Evolutionary conservation across 2,329 filamentous ascomycete genomes (phyloP), one percentile per base, ranked within the genome.

Genomic region (Onygenales sp.): DNA sequence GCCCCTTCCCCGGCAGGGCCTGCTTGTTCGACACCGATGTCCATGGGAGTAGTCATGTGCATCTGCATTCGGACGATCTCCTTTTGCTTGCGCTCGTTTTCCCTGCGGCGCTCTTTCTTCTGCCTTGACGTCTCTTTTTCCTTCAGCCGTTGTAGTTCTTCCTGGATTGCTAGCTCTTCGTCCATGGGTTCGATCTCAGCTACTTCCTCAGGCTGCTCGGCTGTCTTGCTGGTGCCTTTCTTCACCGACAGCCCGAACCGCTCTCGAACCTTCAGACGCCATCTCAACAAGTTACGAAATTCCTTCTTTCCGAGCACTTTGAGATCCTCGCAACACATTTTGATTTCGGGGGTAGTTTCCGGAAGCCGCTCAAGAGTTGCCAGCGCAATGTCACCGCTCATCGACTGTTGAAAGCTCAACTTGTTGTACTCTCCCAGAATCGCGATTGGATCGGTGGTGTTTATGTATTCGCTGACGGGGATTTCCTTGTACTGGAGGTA

Each of bases 61-160:
- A 98, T 83, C 70, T 98, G 93, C 86, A 98, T 86, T 36, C 93
- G 84, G n/a, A 95, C 79, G 56, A 97, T 89, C 59, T 97, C 93
- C 61, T 88, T 93, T 61, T 93, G 88, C 71, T 95, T 97, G 69
- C 84, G 84, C 70, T 98, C 93, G 59, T 98, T 98, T 56, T 95
- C 90, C 62, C 80, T 87, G 59, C 91, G 81, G 60, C 86, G 83
- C 63, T 95, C 87, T 62, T 89, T 86, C 73, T 90, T 94, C 70
- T 84, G 92, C 61, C 84, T 84, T 21, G 85, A 70, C 43, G 73
- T 82, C 58, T 93, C 87, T 63, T 84, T 86, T 31, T 97, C 90
- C 60, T 87, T 87, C 63, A 97, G 76, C 3, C 79, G 79, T 62
- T 94, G 85, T 33, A 98, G 73, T 59, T 97, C 88, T 66, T 94